Base-by-base conservation (phyloP, 2,329 filamentous ascomycete species). In the Madurella mycetomatis region DNA sequence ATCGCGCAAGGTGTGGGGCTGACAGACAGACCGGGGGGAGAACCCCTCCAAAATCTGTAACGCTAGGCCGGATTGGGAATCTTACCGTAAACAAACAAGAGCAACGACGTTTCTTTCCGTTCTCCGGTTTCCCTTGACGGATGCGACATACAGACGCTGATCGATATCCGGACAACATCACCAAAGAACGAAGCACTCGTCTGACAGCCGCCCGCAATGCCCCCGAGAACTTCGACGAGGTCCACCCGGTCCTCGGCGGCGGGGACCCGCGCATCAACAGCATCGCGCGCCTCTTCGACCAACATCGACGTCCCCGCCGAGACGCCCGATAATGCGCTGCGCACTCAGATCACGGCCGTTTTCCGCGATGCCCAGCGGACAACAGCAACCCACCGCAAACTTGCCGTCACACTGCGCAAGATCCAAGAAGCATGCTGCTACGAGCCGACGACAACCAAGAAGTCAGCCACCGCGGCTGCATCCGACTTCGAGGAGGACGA, bases 301-400 rank as follows among this genome's bases (percentile, higher is more conserved):
- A 68, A 67, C 59, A 18, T 71, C 60, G 74, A 81, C 41, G 70
- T 88, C n/a, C 86, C 88, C 40, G 81, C 86, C 64, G 90, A 96
- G 67, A 81, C 85, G 3, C 81, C 84, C 50, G 78, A 83, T 45
- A 90, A 82, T 54, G 81, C 80, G 15, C 74, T 96, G 62, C 87
- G 92, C 64, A 80, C 79, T 37, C 87, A 88, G 66, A 79, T 96
- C 49, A 87, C 85, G 67, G 73, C 79, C 51, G 79, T 90, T 47
- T 92, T 92, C 66, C 80, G 81, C 60, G 88, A 92, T 69, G 91
- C 92, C 34, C 94, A 99, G 70, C 86, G 87, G 64, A 95, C 89
- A 1, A 95, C 88, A 0, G 90, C 92, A 1, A 89, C 89, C 1
- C 94, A 99, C 69, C 80, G 92, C 56, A 97, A 97, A 68, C 80